These are phyloP conservation scores for Syzygium jambos DNA, from an alignment of 345 rosid genomes.

Conservation along the genomic window DNA sequence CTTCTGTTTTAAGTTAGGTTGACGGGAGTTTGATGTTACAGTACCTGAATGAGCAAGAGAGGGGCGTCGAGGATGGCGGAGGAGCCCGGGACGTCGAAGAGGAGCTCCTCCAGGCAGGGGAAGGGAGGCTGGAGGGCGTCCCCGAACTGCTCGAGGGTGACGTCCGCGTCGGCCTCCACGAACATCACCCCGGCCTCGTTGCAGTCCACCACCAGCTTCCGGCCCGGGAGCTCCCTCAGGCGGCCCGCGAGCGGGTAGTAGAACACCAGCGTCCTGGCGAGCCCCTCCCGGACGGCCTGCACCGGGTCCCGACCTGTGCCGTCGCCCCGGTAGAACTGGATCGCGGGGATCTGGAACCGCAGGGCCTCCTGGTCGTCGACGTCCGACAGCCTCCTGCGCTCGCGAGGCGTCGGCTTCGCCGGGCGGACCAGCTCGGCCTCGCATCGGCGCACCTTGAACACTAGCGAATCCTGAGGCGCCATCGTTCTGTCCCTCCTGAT, in stretches of 20 bases:
- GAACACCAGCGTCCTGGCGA: constrained; percentile 25
- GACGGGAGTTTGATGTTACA: neutral
- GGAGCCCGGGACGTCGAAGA: constrained; percentile 44
- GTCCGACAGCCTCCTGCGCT: constrained; percentile 39
- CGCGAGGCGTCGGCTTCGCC: constrained; percentile 36
- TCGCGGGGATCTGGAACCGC: constrained; percentile 25
- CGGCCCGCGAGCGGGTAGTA: constrained; percentile 55
- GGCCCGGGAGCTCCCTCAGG: constrained; percentile 27
- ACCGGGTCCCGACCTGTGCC: constrained; percentile 31
- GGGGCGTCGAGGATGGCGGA: constrained; percentile 27
- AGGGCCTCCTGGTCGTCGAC: constrained; percentile 48
- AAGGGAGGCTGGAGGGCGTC: constrained; percentile 41
- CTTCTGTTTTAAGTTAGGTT: neutral
- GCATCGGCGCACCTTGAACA: constrained; percentile 21
- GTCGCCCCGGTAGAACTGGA: constrained; percentile 25
- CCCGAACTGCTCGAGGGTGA: constrained; percentile 28
- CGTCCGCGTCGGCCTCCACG: constrained; percentile 46
- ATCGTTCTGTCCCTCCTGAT: neutral
- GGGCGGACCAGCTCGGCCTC: constrained; percentile 34
- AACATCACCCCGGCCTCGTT: constrained; percentile 39
- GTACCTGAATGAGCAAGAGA: constrained; percentile 42
- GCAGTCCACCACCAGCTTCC: constrained; percentile 52
- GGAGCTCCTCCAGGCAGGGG: constrained; percentile 45
- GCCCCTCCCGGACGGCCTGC: constrained; percentile 25
- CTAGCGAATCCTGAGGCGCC: constrained; percentile 5